Conservation (phyloP, 306 rosid species). For the Malus domestica region ASM211411v1 NC_041805.1:13677001-13677500, state of each 20-base stretch:
- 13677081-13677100: background rate
- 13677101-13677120: background rate
- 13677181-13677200: background rate
- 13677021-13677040: background rate
- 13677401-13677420: constrained; percentile 89
- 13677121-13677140: background rate
- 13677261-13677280: constrained; percentile 7
- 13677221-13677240: background rate
- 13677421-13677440: constrained; percentile 75
- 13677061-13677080: background rate
- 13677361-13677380: constrained; percentile 87
- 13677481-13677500: background rate
- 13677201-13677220: background rate
- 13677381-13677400: constrained; percentile 94
- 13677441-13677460: constrained; percentile 77
- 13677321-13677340: constrained; percentile 6
- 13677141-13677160: background rate
- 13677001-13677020: background rate
- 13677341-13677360: constrained; percentile 16
- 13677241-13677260: background rate
- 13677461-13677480: constrained; percentile 5
- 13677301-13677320: background rate
- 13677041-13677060: background rate
- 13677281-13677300: constrained; percentile 1
- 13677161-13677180: background rate